Evolutionary conservation across 2,329 filamentous ascomycete species (phyloP), one percentile per base, ranked within the genome.

Genomic region (Nigrospora osmanthi): DNA sequence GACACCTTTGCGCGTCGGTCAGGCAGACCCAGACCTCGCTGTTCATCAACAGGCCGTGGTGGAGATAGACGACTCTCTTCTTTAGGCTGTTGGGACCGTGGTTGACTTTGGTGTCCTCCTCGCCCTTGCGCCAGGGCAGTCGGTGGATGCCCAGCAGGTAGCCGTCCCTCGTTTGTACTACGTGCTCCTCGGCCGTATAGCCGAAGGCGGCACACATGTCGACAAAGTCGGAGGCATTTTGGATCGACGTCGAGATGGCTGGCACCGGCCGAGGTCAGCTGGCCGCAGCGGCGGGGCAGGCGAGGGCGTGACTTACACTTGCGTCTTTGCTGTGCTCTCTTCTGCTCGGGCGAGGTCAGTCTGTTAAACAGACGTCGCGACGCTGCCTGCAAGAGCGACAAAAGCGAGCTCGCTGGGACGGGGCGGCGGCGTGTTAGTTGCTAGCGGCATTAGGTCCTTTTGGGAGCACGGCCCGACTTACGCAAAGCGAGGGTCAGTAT

Each of bases 11-110:
- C 54, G 84, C 82, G 53, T 96, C 87, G 0, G 91, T 95, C 60
- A 91, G 69, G 59, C 89, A 94, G 10, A 97, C 88, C 93, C 93
- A 98, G 32, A 98, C 91, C 65, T 98, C 93, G 56, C 89, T 95
- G 66, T 96, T 97, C 93, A 98, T 98, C 59, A 98, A 78, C 47
- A 98, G 75, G 10, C 91, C 93, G 65, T 98, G 93, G 59, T 98
- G 93, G 51, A 98, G 71, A 63, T 97, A 98, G 7, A 93, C 83
- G 40, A 97, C 87, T 54, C 83, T 86, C 70, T 96, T 96, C 65
- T 76, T 77, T 28, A 86, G 55, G 56, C 83, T 83, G 33, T 75
- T 73, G 1, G 75, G 73, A 0, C 85, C 85, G 42, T 73, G 71
- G 60, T 96, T 96, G 56, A 95, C 85, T 51, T 80, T 79, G 44